These are phyloP conservation scores for Talaromyces rugulosus DNA, from an alignment of 2,329 filamentous ascomycete genomes.

Conservation along the genomic window DNA sequence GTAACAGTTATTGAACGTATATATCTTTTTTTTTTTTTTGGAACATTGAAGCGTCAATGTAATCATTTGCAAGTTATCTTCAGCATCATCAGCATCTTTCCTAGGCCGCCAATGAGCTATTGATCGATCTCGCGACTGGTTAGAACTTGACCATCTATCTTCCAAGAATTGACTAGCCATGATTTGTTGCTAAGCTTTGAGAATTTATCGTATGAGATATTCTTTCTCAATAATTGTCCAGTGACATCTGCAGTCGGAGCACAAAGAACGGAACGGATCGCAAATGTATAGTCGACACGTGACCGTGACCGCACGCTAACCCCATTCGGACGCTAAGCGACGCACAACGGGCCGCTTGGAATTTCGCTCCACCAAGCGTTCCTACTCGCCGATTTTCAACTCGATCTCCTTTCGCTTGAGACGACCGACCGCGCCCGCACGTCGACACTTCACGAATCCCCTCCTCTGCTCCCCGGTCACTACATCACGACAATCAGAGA, in stretches of 20 bases:
- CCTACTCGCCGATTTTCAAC: slow-evolving; percentile 32
- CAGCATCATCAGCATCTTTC: background rate
- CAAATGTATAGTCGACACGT: slow-evolving; percentile 18
- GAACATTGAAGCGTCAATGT: background rate
- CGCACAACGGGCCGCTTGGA: slow-evolving; percentile 38
- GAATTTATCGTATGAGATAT: no score
- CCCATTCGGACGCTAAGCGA: slow-evolving; percentile 36
- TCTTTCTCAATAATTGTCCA: no score
- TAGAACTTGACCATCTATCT: no score
- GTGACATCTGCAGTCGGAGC: no score
- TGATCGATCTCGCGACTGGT: no score
- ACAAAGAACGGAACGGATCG: background rate
- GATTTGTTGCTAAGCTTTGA: no score
- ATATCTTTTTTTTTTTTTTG: background rate
- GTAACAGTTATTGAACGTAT: background rate
- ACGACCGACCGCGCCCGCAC: slow-evolving; percentile 25
- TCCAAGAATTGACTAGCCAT: no score
- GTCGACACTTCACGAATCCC: slow-evolving; percentile 31
- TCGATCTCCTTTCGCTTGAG: slow-evolving; percentile 17
- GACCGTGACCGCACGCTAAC: slow-evolving; percentile 30
- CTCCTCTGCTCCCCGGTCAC: slow-evolving; percentile 32
- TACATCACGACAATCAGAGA: slow-evolving; percentile 19
- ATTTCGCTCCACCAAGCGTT: slow-evolving; percentile 36
- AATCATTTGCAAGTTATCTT: background rate
- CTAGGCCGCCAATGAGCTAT: no score